Evolutionary conservation across 495 filamentous ascomycete genomes (phyloP).

Genomic region (Talaromyces proteolyticus): DNA sequence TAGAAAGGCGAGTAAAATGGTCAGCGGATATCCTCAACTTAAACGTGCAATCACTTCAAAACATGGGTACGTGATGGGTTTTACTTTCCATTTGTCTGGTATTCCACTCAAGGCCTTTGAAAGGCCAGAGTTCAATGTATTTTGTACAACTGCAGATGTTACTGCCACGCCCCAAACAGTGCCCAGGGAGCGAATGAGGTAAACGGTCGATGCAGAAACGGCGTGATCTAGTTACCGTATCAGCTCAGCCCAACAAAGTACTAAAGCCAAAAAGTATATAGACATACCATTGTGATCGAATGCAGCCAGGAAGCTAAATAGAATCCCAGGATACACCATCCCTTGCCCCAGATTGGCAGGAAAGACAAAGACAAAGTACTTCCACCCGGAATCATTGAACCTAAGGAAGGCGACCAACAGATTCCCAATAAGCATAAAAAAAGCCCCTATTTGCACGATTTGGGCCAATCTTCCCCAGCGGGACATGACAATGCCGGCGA

Average conservation of each 20-base stretch:
- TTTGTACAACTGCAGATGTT: conserved; percentile 58
- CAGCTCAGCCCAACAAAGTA: background rate
- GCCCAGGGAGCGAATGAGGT: conserved; percentile 57
- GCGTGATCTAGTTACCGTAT: conserved; percentile 46
- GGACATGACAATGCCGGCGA: conserved; percentile 60
- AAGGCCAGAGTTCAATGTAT: conserved; percentile 52
- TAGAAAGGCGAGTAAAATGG: conserved; percentile 1
- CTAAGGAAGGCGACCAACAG: conserved; percentile 45
- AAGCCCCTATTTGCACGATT: conserved; percentile 48
- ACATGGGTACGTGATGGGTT: conserved; percentile 21
- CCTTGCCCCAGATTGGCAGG: conserved; percentile 60
- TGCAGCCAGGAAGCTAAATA: conserved; percentile 58
- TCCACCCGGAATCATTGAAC: conserved; percentile 56
- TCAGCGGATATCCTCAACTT: conserved; percentile 10
- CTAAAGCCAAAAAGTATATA: background rate
- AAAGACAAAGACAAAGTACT: conserved; percentile 57
- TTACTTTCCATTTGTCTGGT: conserved; percentile 63
- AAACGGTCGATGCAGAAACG: conserved; percentile 57
- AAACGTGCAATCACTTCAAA: conserved; percentile 5
- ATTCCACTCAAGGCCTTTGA: conserved; percentile 52
- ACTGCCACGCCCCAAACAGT: conserved; percentile 60
- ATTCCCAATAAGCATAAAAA: conserved; percentile 57
- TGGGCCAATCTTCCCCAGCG: conserved; percentile 52
- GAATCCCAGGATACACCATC: conserved; percentile 55
- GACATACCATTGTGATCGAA: conserved; percentile 55